Evolutionary conservation across 164 flowering plant genomes (phyloP), one percentile per base, ranked within the genome.

Genomic region (Platanus orientalis): DNA sequence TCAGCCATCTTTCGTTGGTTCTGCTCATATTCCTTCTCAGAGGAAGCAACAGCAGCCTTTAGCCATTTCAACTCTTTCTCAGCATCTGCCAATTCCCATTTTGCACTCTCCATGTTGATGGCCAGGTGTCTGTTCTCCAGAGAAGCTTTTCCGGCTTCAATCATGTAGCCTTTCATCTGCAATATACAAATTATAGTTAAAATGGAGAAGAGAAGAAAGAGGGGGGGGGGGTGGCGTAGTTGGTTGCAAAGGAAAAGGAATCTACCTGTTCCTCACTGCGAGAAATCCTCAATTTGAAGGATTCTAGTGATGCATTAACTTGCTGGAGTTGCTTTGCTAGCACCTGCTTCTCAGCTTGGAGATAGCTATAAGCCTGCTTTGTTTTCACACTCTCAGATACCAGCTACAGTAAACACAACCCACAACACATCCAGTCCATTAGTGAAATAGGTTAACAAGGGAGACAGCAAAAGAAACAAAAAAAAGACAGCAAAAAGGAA

Each of bases 1-100:
- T 86, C 92, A 10, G 74, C 75, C 28, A 63, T 63, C 66, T 81
- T 81, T 60, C 82, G 65, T 69, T 81, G 86, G 67, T 77, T 80
- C 68, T 89, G 97, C 74, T 90, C 96, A 80, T 77, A 65, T 62
- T 93, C 97, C 79, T 89, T 93, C 67, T 90, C 98, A 26, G 96
- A 86, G 42, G 92, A 82, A 67, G 84, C 61, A 61, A 71, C 60
- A 58, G 86, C 84, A 73, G 89, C 73, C 71, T 74, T 91, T 30
- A 89, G 78, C 97, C 92, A 89, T 80, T 84, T 91, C 61, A 87
- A 64, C 77, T 94, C 97, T 83, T 89, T 91, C 73, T 94, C 99
- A 54, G 89, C 88, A 76, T 94, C 92, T 24, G 81, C 75, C 54
- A 90, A 72, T 68, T 94, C 93, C 84, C 84, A 79, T 69, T 79